Base-by-base conservation (phyloP, 805 yeast species). In the Myxozyma neotropica region DNA sequence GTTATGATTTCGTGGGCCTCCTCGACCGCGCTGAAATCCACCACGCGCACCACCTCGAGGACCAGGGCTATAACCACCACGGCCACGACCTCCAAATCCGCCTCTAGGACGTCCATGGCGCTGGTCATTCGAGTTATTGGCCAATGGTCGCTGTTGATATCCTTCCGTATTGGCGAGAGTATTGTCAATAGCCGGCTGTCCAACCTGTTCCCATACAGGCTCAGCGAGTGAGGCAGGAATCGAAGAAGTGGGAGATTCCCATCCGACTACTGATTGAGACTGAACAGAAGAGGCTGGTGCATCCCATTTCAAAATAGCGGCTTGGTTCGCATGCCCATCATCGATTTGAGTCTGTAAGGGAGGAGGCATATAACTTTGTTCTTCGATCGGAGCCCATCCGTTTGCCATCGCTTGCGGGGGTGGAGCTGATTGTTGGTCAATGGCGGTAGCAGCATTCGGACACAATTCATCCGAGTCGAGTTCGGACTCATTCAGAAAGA, bases 401-500 rank as follows among this genome's bases (percentile, higher is more conserved):
- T 27, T 36, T 12, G 54, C 35, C 8, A 26, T 17, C 4, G 61
- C 49, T 31, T 52, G 57, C 13, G 44, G 48, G 17, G 60, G 61
- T 8, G 53, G 49, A 12, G 38, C 27, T 1, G 47, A 19, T 7
- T 19, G 26, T 15, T 13, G 10, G 35, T 27, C 40, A 17, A 15
- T 12, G 24, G 45, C n/a, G 15, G 21, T 10, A 23, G 21, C 53
- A 5, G 47, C 19, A 6, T 13, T 29, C 10, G 57, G 8, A 3
- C 5, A 15, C 4, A 15, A 3, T 21, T 58, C 61, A n/a, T 53
- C 61, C 13, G 24, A 26, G 19, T 58, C 62, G 4, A 65, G 52
- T 40, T 65, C 68, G 38, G 63, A 55, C 27, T 61, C 67, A 50
- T 65, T 64, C 26, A 65, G 56, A 38, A 65, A 65, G 12, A 48